Base-by-base conservation (phyloP, 305 asterid species). In the Ilex paraguariensis region DNA sequence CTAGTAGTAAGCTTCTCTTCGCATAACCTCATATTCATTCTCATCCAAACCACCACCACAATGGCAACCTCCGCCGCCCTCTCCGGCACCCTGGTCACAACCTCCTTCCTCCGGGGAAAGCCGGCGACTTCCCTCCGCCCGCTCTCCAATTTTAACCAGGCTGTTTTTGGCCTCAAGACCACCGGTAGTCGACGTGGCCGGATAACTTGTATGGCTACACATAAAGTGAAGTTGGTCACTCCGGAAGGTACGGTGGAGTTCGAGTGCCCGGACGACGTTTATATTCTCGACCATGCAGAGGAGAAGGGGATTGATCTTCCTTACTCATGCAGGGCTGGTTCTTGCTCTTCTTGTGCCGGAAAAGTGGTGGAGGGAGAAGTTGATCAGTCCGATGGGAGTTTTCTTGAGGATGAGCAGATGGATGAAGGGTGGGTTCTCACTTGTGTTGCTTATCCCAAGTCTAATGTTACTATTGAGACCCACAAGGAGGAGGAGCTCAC, bases 331-430 rank as follows among this genome's bases (percentile, higher is more conserved):
- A 82, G 96, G 57, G 86, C 94, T 5, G 96, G 98, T 0, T 75
- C 98, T 1, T 91, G 96, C 82, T 91, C 95, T 54, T 75, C 92
- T 11, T 91, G 96, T 74, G 90, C 84, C 54, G 96, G 88, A 0
- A 86, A 88, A 68, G 52, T 91, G 0, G 6, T 75, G 9, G 11
- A 58, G 50, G 96, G 98, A 6, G 7, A 1, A 21, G 86, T 91
- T 1, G 98, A 91, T 66, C 98, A 91, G 78, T 63, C 87, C 13
- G 98, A 91, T 64, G 42, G 55, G 0, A 84, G 77, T 81, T 91
- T 76, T 65, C 90, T 91, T 42, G 96, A 86, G n/a, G 95, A 88
- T 53, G 91, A 73, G 0, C 98, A 84, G 77, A 32, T 86, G 0
- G 64, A 0, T 0, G 56, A 17, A 0, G 95, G 95, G 0, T 86